Base-by-base conservation (phyloP, 225 moss, liverwort and hornwort species). In the Rhytidiadelphus loreus region DNA sequence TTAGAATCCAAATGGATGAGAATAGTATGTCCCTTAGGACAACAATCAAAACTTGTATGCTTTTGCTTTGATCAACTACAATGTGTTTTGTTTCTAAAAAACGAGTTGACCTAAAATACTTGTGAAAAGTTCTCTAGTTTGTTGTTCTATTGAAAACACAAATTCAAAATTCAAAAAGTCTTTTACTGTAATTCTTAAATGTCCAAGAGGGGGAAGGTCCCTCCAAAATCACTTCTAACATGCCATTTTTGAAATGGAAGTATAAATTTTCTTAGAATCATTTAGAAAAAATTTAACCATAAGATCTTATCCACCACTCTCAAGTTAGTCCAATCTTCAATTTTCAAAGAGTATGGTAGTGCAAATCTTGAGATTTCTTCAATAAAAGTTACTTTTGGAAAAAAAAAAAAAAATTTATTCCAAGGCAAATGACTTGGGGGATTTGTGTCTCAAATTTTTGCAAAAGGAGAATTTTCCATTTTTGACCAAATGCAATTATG, bases 151-250 rank as follows among this genome's bases (percentile, higher is more conserved):
- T 69, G 13, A 69, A 39, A 69, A 39, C 39, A 24, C 2, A 23
- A 69, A 39, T 23, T 69, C 2, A 3, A 6, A 69, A 23, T 23
- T 8, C 0, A 2, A 69, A 69, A 20, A 39, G 7, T 21, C 39
- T 69, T 10, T n/a, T 39, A 23, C 0, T 1, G 0, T 23, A 69
- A 7, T 0, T 2, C 0, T 23, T 37, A n/a, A 65, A 23, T 13
- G 12, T n/a, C 7, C 1, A 22, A 22, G 1, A 13, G 7, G 5
- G 6, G 2, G 0, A 17, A n/a, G n/a, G 0, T 22, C 22, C n/a
- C 7, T 39, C 23, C 6, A 23, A 69, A 69, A 39, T 39, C 4
- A 69, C 13, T 1, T 71, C 8, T 4, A 71, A 43, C 3, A 2
- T 43, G 8, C 2, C 2, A 12, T 25, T 70, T 43, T 0, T 26